phyloP scores from a whole-genome alignment of 2,329 filamentous ascomycete species.

The Anthostomella pinea region DNA sequence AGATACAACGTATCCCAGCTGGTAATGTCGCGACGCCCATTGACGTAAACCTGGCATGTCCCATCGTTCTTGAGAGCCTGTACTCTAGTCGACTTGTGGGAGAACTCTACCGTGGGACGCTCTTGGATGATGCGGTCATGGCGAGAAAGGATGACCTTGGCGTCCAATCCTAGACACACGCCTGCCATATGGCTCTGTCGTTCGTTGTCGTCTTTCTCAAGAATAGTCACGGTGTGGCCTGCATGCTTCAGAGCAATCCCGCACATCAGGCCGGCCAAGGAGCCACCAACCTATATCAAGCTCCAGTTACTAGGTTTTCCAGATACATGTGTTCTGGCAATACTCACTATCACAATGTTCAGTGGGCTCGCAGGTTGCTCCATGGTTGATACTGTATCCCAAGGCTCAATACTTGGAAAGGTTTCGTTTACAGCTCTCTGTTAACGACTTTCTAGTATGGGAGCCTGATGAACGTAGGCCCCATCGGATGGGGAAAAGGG shows the following conservation, averaged over 20 bases:
- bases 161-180: conserved; percentile 7
- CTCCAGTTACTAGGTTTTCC: too few species aligned
- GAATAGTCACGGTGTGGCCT: conserved; percentile 7
- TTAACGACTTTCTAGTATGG: too few species aligned
- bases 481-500: too few species aligned
- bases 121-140: conserved; percentile 1
- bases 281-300: conserved; percentile 14
- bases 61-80: conserved; percentile 2
- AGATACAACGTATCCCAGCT: conserved; percentile 14
- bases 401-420: too few species aligned
- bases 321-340: too few species aligned
- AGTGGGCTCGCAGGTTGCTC: too few species aligned
- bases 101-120: too few species aligned
- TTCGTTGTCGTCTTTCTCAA: conserved; percentile 10
- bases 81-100: conserved; percentile 1
- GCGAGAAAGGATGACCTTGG: not conserved
- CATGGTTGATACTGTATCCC: too few species aligned
- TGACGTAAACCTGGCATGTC: conserved; percentile 1
- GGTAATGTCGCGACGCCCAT: conserved; percentile 3
- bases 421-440: too few species aligned
- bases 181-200: conserved; percentile 15
- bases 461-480: too few species aligned
- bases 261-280: conserved; percentile 15
- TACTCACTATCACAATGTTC: too few species aligned
- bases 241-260: conserved; percentile 13